Base-by-base conservation (phyloP, 768 basidiomycete species). In the Lentinula sp. region DNA sequence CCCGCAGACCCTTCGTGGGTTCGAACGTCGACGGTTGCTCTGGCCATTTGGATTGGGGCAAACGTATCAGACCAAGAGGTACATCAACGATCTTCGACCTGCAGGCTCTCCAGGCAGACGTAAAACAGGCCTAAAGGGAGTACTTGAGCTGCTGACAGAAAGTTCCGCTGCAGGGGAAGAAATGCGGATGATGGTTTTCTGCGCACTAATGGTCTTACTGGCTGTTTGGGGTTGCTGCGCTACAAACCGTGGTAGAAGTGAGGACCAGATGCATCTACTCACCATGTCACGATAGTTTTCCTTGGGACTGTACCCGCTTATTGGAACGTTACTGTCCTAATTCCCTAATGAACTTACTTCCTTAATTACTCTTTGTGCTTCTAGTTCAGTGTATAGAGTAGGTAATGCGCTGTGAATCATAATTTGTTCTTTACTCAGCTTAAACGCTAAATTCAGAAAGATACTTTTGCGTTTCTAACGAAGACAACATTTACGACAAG, bases 151-250 rank as follows among this genome's bases (percentile, higher is more conserved):
- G 61, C 59, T 87, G 34, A 65, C 82, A 34, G 88, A 89, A 70
- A 76, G 70, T 62, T 84, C 83, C 18, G 70, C 80, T 1, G 88
- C 88, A 23, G 88, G 88, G 5, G 86, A 89, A 67, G 88, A 90
- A 70, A 78, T 82, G 69, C 76, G 85, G 63, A 75, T 86, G 78
- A 76, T 86, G 40, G 23, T 81, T 51, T 83, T 85, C 65, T 85
- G 81, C 64, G 68, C 74, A 50, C 67, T 81, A 63, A 65, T 86
- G 60, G 73, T 83, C 16, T 68, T 74, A 53, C 71, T 85, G 61
- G 82, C 84, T 2, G 69, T 74, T 32, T 83, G 82, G 78, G 84
- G 80, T 31, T 76, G 82, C 62, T 61, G 67, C 52, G 37, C 8
- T 9, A 35, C 16, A 13, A 34, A 54, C 13, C 23, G 16, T 8